Conservation (phyloP, 2,329 filamentous ascomycete genomes). For the Curvularia sp. region DNA sequence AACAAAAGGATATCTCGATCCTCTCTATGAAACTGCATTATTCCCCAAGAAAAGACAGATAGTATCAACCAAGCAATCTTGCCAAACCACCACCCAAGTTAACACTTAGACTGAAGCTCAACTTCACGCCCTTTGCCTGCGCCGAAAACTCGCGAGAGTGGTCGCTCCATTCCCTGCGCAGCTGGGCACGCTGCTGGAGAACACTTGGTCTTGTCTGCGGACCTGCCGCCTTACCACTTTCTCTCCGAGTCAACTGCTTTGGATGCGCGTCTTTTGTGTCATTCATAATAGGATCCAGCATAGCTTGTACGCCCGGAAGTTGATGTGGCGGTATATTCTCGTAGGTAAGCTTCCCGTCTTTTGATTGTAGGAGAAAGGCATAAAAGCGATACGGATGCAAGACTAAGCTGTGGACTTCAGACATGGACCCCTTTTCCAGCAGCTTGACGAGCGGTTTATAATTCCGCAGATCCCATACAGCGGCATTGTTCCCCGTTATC, state of each 20-base stretch:
- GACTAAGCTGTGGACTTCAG: constrained; percentile 28
- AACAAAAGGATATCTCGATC: neutral
- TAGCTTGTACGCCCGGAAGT: constrained; percentile 23
- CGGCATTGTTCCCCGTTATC: constrained; percentile 39
- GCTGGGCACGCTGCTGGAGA: constrained; percentile 31
- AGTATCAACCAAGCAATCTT: constrained; percentile 29
- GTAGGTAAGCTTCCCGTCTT: constrained; percentile 32
- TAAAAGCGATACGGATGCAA: constrained; percentile 45
- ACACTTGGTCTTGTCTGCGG: constrained; percentile 19
- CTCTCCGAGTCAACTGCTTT: constrained; percentile 9
- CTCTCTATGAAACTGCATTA: neutral
- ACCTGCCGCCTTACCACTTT: constrained; percentile 14
- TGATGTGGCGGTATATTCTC: constrained; percentile 41
- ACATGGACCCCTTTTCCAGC: constrained; percentile 30
- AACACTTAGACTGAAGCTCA: constrained; percentile 43
- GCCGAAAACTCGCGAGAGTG: constrained; percentile 35
- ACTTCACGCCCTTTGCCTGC: constrained; percentile 35
- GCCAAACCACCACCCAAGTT: constrained; percentile 34
- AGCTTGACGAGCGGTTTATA: constrained; percentile 32
- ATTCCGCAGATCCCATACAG: constrained; percentile 38
- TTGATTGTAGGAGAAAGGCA: constrained; percentile 35
- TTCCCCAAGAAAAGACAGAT: neutral
- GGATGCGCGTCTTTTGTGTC: constrained; percentile 25
- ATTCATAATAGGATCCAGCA: constrained; percentile 28
- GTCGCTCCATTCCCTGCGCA: constrained; percentile 39